phyloP scores from a whole-genome alignment of 768 basidiomycete genomes.

The Amanita pseudoporphyria region DNA sequence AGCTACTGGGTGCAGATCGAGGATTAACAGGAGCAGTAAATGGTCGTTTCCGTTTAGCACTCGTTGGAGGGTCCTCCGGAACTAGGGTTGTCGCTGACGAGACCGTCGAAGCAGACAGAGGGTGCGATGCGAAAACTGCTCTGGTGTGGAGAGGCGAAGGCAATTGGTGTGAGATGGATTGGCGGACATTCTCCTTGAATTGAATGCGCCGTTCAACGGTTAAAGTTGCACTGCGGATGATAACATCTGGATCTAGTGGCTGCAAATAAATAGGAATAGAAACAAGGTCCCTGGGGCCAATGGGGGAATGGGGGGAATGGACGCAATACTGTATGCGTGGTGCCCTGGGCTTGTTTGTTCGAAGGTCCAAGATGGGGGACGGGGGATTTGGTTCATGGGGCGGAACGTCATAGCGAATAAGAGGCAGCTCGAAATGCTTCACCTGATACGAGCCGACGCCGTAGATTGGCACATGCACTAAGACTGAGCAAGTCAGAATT shows the following conservation, averaged over 20 bases:
- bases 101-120: not conserved
- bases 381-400: conserved; percentile 25
- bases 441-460: conserved; percentile 61
- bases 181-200: conserved; percentile 32
- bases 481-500: conserved; percentile 33
- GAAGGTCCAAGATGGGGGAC: conserved; percentile 27
- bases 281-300: conserved; percentile 68
- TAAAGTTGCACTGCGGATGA: conserved; percentile 53
- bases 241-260: conserved; percentile 46
- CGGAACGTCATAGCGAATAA: conserved; percentile 64
- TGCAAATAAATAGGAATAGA: conserved; percentile 54
- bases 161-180: no score
- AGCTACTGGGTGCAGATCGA: conserved; percentile 17
- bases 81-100: not conserved
- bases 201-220: conserved; percentile 66
- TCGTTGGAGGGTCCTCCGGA: not conserved
- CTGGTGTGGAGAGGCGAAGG: not conserved
- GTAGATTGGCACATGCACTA: conserved; percentile 54
- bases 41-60: conserved; percentile 3
- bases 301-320: conserved; percentile 41
- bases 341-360: conserved; percentile 45
- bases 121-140: not conserved
- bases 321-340: conserved; percentile 53
- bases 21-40: conserved; percentile 18
- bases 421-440: conserved; percentile 61